These are phyloP conservation scores for Chytridium lagenaria DNA, from an alignment of 371 early-diverging fungal genomes.

Conservation along the genomic window DNA sequence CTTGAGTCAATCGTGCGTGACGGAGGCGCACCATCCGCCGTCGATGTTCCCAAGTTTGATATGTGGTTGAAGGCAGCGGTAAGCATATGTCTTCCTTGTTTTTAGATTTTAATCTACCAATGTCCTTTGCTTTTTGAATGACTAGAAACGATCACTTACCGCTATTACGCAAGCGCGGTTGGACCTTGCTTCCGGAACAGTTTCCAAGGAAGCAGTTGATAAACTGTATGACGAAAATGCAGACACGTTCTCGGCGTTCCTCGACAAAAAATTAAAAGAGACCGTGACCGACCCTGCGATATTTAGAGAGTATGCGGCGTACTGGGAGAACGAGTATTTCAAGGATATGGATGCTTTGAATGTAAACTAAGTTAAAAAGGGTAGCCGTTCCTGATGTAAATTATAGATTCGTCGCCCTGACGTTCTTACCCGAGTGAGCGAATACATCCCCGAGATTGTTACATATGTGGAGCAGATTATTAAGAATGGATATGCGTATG, in stretches of 20 bases:
- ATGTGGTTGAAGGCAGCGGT: constrained; percentile 73
- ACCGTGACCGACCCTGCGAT: constrained; percentile 84
- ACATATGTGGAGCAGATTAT: constrained; percentile 91
- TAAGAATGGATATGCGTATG: constrained; percentile 88
- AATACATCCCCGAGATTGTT: constrained; percentile 97
- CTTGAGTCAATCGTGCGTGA: constrained; percentile 41
- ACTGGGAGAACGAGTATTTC: constrained; percentile 97
- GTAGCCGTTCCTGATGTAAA: neutral
- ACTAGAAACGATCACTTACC: constrained; percentile 12
- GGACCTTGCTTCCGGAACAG: constrained; percentile 13
- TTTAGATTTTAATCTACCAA: constrained; percentile 38
- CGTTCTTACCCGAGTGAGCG: constrained; percentile 95
- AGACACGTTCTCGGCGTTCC: constrained; percentile 40
- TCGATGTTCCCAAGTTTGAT: constrained; percentile 74
- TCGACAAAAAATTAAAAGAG: constrained; percentile 46
- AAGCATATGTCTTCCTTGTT: constrained; percentile 25
- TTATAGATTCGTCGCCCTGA: constrained; percentile 82
- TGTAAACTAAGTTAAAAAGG: constrained; percentile 52
- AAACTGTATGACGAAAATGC: constrained; percentile 38
- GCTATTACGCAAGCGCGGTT: constrained; percentile 61
- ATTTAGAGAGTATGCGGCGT: constrained; percentile 90
- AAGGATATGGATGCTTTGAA: constrained; percentile 95
- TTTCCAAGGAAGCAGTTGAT: constrained; percentile 31
- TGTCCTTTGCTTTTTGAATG: constrained; percentile 38
- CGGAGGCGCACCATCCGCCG: constrained; percentile 22